These are phyloP conservation scores for Mycena amicta DNA, from an alignment of 768 basidiomycete genomes.

Conservation along the genomic window DNA sequence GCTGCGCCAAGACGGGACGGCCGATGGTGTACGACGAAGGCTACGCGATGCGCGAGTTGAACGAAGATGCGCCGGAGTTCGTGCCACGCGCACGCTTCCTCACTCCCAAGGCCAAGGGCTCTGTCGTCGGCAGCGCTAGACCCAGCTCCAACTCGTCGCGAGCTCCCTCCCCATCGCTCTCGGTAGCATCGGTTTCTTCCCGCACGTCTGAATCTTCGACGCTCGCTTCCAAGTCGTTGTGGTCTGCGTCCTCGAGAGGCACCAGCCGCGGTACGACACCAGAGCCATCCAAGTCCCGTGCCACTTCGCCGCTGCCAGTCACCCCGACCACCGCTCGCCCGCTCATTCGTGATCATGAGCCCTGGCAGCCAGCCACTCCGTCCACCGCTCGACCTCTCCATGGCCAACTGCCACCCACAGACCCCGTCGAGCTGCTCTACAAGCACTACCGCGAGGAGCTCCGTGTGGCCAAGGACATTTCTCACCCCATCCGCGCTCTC, in stretches of 20 bases:
- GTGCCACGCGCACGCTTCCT: background rate
- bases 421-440: slow-evolving; percentile 5
- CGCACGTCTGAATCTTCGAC: background rate
- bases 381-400: background rate
- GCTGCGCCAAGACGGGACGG: background rate
- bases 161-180: no score
- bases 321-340: background rate
- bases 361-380: background rate
- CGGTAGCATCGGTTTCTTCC: no score
- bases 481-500: background rate
- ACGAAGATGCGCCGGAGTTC: background rate
- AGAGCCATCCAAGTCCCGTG: background rate
- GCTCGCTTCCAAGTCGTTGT: background rate
- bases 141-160: background rate
- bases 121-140: no score
- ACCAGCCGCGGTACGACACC: background rate
- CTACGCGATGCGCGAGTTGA: background rate
- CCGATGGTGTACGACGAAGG: background rate
- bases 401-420: background rate
- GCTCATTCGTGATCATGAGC: background rate
- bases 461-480: background rate
- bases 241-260: background rate
- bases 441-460: slow-evolving; percentile 1
- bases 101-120: background rate
- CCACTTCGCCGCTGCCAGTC: background rate